Evolutionary conservation across 495 filamentous ascomycete genomes (phyloP).

Genomic region (Penicillium parvum): DNA sequence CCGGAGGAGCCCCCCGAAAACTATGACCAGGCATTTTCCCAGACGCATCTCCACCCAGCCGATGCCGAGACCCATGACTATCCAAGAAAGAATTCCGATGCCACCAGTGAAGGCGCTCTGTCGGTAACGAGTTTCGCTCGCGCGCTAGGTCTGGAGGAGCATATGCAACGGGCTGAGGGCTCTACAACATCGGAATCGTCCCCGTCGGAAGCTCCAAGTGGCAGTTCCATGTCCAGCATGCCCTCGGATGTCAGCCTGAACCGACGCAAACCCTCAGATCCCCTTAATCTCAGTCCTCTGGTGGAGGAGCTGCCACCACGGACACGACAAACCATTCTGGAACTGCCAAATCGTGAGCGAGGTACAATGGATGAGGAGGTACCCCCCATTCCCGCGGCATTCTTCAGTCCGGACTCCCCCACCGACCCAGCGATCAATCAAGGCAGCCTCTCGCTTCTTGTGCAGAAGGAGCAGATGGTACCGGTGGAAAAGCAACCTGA

Average conservation of each 20-base stretch:
- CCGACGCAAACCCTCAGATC: constrained; percentile 30
- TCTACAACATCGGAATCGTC: constrained; percentile 70
- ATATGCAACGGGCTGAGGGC: constrained; percentile 49
- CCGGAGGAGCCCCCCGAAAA: constrained; percentile 2
- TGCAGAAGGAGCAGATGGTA: constrained; percentile 15
- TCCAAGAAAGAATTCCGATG: constrained; percentile 28
- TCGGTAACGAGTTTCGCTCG: constrained; percentile 41
- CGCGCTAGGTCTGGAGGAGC: constrained; percentile 36
- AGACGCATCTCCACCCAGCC: constrained; percentile 16
- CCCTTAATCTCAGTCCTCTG: constrained; percentile 31
- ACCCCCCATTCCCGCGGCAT: constrained; percentile 30
- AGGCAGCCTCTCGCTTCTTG: constrained; percentile 40
- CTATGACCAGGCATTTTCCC: constrained; percentile 7
- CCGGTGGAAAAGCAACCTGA: constrained; percentile 7
- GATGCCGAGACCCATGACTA: constrained; percentile 10
- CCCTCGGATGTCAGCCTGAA: constrained; percentile 38
- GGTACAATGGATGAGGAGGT: constrained; percentile 30
- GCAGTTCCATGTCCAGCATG: constrained; percentile 66
- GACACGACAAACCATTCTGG: constrained; percentile 16
- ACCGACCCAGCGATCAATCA: constrained; percentile 53
- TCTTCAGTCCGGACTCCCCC: constrained; percentile 51
- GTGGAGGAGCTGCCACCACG: constrained; percentile 32
- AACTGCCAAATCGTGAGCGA: constrained; percentile 16
- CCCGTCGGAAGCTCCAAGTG: constrained; percentile 58
- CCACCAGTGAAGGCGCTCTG: constrained; percentile 27